Evolutionary conservation across 306 rosid species (phyloP).

Genomic region (Ormosia emarginata): DNA sequence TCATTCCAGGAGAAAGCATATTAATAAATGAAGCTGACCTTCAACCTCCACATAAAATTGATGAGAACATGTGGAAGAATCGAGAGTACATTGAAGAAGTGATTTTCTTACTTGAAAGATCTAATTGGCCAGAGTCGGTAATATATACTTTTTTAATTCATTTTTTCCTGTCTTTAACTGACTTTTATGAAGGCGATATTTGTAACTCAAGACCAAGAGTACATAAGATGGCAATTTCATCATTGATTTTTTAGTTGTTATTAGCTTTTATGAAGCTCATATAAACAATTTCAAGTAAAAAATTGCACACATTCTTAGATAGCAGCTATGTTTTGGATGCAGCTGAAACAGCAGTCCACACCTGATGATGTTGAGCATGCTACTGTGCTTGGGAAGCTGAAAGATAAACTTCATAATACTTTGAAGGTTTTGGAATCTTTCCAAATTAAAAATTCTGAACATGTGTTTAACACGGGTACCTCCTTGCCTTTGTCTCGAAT

Average conservation of each 20-base stretch:
- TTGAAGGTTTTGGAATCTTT: slow-evolving; percentile 62
- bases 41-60: slow-evolving; percentile 86
- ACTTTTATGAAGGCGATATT: neutral
- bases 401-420: slow-evolving; percentile 47
- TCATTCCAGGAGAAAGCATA: slow-evolving; percentile 44
- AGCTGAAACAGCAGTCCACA: slow-evolving; percentile 62
- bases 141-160: slow-evolving; percentile 14
- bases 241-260: neutral
- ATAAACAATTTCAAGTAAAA: neutral
- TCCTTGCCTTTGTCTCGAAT: neutral
- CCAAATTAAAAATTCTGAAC: slow-evolving; percentile 82
- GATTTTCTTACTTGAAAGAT: slow-evolving; percentile 59
- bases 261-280: neutral
- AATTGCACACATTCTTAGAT: slow-evolving; percentile 4
- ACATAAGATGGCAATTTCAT: neutral
- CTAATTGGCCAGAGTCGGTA: slow-evolving; percentile 76
- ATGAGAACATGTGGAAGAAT: slow-evolving; percentile 98
- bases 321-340: slow-evolving; percentile 28
- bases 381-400: slow-evolving; percentile 39
- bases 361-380: slow-evolving; percentile 53
- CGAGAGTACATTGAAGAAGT: slow-evolving; percentile 87
- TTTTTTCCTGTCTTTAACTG: neutral
- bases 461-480: slow-evolving; percentile 82
- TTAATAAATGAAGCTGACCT: slow-evolving; percentile 52
- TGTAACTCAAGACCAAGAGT: neutral